Base-by-base conservation (phyloP, 2,329 filamentous ascomycete genomes). In the Huntiella omanensis region DNA sequence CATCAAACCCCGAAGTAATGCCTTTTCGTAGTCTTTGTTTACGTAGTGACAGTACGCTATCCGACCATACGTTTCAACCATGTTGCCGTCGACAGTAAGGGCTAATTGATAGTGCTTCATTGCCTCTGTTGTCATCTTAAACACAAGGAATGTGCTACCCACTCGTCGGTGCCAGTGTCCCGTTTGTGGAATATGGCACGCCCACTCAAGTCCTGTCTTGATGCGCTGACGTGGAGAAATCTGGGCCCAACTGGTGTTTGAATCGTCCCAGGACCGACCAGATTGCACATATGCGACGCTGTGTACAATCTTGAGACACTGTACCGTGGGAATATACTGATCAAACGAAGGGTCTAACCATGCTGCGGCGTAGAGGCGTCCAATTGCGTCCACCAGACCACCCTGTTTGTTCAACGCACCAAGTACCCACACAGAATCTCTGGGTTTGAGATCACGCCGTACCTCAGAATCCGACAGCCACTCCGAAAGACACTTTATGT, bases 231-330 rank as follows among this genome's bases (percentile, higher is more conserved):
- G 53, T 19, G 63, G 48, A 1, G 60, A 51, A 2, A 61, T 56
- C 0, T 61, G 60, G 0, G 57, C 53, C 62, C 63, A 65, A 49
- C 62, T 57, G 2, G 50, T 51, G 13, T 59, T 58, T 4, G 58
- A 59, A 35, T 62, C 58, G 0, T 57, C 57, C 60, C 60, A 64
- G 0, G 58, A 60, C 45, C 58, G 54, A 2, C 61, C 63, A 1
- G 58, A 56, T 11, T 64, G 56, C 54, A 64, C 59, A 2, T 60
- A 60, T 4, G 63, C 60, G 28, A 64, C 56, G 37, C 57, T 60
- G 47, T 65, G 63, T 3, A 65, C 63, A 34, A 65, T 64, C 46
- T 64, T 61, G 50, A 65, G 64, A 51, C 63, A 65, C 47, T 64
- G 62, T 0, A 61, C 52, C 0, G 63, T 63, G 4, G 63, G 61